A percentile compares a stretch with the other conserved stretches of the same genome.
These are phyloP conservation scores for Balansia obtecta DNA, from an alignment of 2,329 filamentous ascomycete species.

Conservation along the genomic window DNA sequence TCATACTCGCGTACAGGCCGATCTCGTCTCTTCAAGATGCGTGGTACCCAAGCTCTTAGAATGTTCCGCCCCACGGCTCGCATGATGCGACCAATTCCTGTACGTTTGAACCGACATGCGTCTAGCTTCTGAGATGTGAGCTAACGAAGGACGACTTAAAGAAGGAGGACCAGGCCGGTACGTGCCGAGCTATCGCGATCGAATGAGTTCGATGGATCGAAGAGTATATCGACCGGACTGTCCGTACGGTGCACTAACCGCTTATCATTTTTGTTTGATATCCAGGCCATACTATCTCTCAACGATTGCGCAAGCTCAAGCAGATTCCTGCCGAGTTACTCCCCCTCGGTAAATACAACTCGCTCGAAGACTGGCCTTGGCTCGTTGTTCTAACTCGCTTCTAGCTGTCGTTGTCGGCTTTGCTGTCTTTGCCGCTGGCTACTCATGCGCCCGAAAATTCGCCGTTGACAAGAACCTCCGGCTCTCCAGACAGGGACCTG, in stretches of 20 bases:
- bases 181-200: conserved; percentile 21
- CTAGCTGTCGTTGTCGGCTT: conserved; percentile 78
- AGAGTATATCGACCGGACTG: not conserved
- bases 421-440: conserved; percentile 67
- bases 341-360: conserved; percentile 60
- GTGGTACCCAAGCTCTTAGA: conserved; percentile 50
- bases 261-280: not conserved
- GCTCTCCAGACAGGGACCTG: conserved; percentile 55
- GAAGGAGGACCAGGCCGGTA: conserved; percentile 59
- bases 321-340: conserved; percentile 88
- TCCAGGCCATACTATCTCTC: conserved; percentile 88
- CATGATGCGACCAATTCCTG: conserved; percentile 61
- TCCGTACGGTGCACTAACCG: not conserved
- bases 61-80: conserved; percentile 55
- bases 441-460: conserved; percentile 76
- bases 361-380: not conserved
- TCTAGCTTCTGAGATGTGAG: conserved; percentile 7
- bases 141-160: conserved; percentile 23
- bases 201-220: not conserved
- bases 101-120: conserved; percentile 27
- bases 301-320: conserved; percentile 82
- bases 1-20: conserved; percentile 12
- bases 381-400: conserved; percentile 1
- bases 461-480: conserved; percentile 84
- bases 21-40: conserved; percentile 37